Conservation (phyloP, 2,329 filamentous ascomycete species). For the Colletotrichum australisinense region DNA sequence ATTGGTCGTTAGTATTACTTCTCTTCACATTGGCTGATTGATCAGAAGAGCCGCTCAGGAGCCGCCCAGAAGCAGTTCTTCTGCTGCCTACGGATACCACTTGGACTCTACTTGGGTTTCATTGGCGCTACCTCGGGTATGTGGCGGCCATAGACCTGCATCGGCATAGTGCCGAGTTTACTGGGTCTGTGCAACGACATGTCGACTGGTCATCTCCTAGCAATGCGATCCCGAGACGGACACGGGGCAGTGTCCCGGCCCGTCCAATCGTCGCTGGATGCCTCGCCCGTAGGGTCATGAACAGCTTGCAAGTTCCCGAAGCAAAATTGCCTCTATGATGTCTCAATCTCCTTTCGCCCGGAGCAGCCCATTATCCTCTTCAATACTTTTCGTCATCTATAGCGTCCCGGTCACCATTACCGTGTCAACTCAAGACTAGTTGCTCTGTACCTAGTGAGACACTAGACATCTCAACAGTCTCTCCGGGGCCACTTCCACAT, state of each 20-base stretch:
- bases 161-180: slow-evolving; percentile 23
- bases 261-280: not conserved
- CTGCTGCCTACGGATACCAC: not conserved
- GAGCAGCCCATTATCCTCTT: not conserved
- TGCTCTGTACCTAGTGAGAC: not conserved
- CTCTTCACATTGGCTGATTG: not conserved
- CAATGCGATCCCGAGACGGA: not conserved
- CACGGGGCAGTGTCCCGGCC: not conserved
- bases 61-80: not conserved
- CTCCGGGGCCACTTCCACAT: too few relatives aligned
- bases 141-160: not conserved
- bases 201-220: not conserved
- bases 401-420: not conserved
- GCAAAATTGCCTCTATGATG: not conserved
- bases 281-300: not conserved
- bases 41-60: not conserved
- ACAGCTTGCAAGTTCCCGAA: not conserved
- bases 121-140: not conserved
- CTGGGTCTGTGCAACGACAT: slow-evolving; percentile 19
- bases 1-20: not conserved
- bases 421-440: not conserved
- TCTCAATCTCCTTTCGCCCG: not conserved
- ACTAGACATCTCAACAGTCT: not conserved
- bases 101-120: not conserved
- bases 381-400: not conserved